phyloP scores from a whole-genome alignment of 441 rosid genomes.

The Theobroma grandiflorum region DNA sequence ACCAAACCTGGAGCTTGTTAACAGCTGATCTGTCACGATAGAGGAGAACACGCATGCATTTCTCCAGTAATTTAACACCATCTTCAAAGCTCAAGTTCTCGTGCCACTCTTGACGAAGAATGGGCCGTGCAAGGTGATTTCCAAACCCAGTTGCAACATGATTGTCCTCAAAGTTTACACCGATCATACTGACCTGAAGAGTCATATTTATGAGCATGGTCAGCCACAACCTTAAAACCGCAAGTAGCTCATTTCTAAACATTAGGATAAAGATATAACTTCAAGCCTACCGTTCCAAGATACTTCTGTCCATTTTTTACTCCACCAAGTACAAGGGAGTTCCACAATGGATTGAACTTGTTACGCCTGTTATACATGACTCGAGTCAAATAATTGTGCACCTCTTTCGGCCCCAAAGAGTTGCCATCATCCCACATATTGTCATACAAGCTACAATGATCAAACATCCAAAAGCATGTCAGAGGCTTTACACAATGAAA shows the following conservation, averaged over 20 bases:
- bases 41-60: constrained; percentile 97
- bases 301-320: constrained; percentile 93
- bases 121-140: constrained; percentile 93
- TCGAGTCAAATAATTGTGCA: constrained; percentile 92
- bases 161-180: constrained; percentile 88
- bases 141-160: constrained; percentile 99
- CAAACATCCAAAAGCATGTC: constrained; percentile 24
- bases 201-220: constrained; percentile 7
- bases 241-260: not conserved
- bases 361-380: constrained; percentile 97
- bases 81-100: constrained; percentile 93
- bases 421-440: constrained; percentile 99
- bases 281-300: constrained; percentile 80
- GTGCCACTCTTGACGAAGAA: constrained; percentile 97
- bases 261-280: constrained; percentile 15
- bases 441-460: constrained; percentile 81
- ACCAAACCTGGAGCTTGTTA: constrained; percentile 93
- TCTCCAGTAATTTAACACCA: constrained; percentile 91
- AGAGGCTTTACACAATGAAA: constrained; percentile 4
- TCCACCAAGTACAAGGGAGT: constrained; percentile 96
- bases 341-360: constrained; percentile 97
- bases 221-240: constrained; percentile 13
- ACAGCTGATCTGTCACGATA: constrained; percentile 96
- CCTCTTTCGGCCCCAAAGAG: constrained; percentile 99
- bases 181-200: constrained; percentile 86